These are phyloP conservation scores for Punctularia strigosozonata DNA, from an alignment of 768 basidiomycete species.

Conservation along the genomic window DNA sequence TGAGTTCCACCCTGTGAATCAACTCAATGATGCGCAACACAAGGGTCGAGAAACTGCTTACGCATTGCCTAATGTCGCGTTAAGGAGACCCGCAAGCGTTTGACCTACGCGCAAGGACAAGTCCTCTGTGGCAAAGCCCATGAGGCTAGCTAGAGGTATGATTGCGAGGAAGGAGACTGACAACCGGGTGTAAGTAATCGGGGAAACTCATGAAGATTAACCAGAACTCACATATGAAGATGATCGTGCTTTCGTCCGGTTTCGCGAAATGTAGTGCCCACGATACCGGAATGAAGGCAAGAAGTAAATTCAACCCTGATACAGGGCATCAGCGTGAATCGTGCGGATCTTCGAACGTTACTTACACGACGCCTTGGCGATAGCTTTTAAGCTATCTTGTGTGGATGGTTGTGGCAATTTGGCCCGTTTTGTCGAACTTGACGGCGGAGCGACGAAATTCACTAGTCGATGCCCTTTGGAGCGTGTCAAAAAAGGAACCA, in stretches of 20 bases:
- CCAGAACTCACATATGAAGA: constrained; percentile 59
- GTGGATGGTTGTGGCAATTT: too few species aligned
- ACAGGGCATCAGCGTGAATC: too few species aligned
- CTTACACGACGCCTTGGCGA: too few species aligned
- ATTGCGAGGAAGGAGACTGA: constrained; percentile 73
- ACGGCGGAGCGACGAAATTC: too few species aligned
- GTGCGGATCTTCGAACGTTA: too few species aligned
- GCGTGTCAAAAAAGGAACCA: too few species aligned
- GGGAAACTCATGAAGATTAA: background rate
- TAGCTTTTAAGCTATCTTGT: too few species aligned
- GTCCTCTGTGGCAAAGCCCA: constrained; percentile 82
- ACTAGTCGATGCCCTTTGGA: too few species aligned
- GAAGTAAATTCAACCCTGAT: constrained; percentile 1
- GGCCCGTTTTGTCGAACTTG: too few species aligned
- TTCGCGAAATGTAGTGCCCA: constrained; percentile 39
- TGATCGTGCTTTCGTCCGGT: constrained; percentile 35
- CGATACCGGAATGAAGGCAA: constrained; percentile 1
- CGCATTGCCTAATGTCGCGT: constrained; percentile 60
- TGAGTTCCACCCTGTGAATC: constrained; percentile 25
- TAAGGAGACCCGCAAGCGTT: constrained; percentile 73
- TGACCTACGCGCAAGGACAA: constrained; percentile 73
- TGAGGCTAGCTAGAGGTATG: constrained; percentile 74
- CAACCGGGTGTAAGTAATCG: background rate
- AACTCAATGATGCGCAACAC: too few species aligned
- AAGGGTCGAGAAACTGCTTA: constrained; percentile 3